These are phyloP conservation scores for Barnettozyma sucrosica DNA, from an alignment of 805 yeast species.

Conservation along the genomic window DNA sequence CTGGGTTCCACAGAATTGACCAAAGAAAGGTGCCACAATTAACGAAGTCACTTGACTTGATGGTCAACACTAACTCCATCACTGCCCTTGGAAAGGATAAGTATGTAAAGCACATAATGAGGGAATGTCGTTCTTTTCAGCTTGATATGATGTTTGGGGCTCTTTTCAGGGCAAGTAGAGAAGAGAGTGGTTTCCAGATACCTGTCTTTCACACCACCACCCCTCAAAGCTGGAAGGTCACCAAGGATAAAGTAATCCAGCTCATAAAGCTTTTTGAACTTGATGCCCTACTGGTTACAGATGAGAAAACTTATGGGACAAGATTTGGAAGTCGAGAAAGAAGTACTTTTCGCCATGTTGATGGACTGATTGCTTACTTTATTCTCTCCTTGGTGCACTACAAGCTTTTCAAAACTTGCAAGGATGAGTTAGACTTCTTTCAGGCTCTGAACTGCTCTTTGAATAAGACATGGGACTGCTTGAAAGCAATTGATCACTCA, in stretches of 20 bases:
- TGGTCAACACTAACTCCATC: not conserved
- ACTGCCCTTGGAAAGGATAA: not conserved
- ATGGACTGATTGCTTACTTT: not conserved
- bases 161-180: not conserved
- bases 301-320: not conserved
- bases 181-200: not conserved
- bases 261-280: not conserved
- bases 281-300: not conserved
- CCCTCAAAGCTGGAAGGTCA: not conserved
- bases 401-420: not conserved
- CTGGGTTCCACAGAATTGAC: not conserved
- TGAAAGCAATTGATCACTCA: not conserved
- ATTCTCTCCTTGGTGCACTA: conserved; percentile 1
- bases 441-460: not conserved
- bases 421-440: not conserved
- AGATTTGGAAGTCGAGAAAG: not conserved
- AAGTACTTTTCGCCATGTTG: not conserved
- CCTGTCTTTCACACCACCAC: not conserved
- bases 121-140: not conserved
- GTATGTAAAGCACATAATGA: not conserved
- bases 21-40: not conserved
- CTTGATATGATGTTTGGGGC: not conserved
- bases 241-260: not conserved
- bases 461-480: not conserved
- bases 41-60: not conserved